These are phyloP conservation scores for Pneumocystis jirovecii DNA, from an alignment of 1,139 yeast genomes.

Conservation along the genomic window DNA sequence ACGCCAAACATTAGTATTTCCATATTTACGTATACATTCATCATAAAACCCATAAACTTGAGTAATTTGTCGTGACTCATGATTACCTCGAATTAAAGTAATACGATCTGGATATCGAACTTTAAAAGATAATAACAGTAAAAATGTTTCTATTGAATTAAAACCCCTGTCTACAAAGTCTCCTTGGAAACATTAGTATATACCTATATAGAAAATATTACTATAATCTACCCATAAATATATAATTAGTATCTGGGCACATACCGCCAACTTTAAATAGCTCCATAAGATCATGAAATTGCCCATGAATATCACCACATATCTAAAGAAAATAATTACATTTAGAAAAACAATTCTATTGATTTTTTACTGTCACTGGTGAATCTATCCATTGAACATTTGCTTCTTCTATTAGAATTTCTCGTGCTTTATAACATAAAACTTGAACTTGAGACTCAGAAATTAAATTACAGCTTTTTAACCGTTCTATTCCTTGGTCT, in stretches of 20 bases:
- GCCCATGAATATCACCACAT: slow-evolving; percentile 98
- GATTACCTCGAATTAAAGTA: slow-evolving; percentile 89
- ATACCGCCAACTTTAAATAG: slow-evolving; percentile 79
- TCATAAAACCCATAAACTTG: slow-evolving; percentile 97
- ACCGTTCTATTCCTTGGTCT: slow-evolving; percentile 35
- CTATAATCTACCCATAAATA: slow-evolving; percentile 45
- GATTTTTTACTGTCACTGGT: slow-evolving; percentile 56
- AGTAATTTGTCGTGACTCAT: slow-evolving; percentile 92
- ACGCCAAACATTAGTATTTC: slow-evolving; percentile 90
- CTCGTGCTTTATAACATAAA: slow-evolving; percentile 82
- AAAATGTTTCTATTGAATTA: slow-evolving; percentile 80
- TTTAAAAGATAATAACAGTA: slow-evolving; percentile 65
- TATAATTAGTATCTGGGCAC: slow-evolving; percentile 66
- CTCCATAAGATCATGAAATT: slow-evolving; percentile 82
- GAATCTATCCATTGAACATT: slow-evolving; percentile 91
- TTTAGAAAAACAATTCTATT: background rate
- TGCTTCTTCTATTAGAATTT: slow-evolving; percentile 75
- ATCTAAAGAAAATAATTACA: slow-evolving; percentile 25
- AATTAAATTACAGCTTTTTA: slow-evolving; percentile 67
- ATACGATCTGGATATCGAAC: slow-evolving; percentile 82
- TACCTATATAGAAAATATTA: background rate
- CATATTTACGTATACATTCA: slow-evolving; percentile 90
- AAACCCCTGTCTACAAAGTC: slow-evolving; percentile 88
- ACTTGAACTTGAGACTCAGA: slow-evolving; percentile 68
- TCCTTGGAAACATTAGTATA: slow-evolving; percentile 13